Percentiles rank a stretch among this genome's conserved stretches.
phyloP scores from a whole-genome alignment of 23 red algal genomes.

The Porphyridium purpureum region DNA sequence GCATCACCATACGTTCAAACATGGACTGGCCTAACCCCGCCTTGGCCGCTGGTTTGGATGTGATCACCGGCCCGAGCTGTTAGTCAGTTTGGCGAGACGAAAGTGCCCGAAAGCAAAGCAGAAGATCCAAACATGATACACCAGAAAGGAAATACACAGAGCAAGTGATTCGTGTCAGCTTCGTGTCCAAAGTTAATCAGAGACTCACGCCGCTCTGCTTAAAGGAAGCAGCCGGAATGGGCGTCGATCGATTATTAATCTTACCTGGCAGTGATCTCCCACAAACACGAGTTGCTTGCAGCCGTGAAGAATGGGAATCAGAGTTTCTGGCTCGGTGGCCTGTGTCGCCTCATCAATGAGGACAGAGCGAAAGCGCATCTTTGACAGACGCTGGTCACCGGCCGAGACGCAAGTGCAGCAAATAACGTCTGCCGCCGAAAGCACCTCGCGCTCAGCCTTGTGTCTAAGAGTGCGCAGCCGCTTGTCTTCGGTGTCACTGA shows the following conservation, averaged over 20 bases:
- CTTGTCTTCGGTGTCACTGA: conserved; percentile 67
- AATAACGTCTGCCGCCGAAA: conserved; percentile 65
- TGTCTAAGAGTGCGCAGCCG: conserved; percentile 46
- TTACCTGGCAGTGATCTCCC: conserved; percentile 67
- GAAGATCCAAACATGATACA: conserved; percentile 5
- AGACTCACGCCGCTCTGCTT: background rate
- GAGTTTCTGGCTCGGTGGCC: conserved; percentile 60
- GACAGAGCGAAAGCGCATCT: conserved; percentile 46
- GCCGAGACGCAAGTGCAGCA: conserved; percentile 57
- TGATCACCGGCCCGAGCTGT: conserved; percentile 67
- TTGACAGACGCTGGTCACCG: conserved; percentile 46
- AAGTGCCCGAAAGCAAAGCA: background rate
- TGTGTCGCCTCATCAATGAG: conserved; percentile 87
- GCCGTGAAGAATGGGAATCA: conserved; percentile 79
- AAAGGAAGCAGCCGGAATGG: background rate
- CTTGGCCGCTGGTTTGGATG: conserved; percentile 66
- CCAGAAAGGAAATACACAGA: background rate
- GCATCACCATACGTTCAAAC: conserved; percentile 70
- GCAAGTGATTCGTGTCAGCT: conserved; percentile 5
- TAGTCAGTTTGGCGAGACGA: too few relatives aligned
- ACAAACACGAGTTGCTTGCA: conserved; percentile 92
- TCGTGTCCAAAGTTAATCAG: conserved; percentile 7
- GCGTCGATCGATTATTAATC: background rate
- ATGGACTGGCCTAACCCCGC: conserved; percentile 82
- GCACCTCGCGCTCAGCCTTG: conserved; percentile 53